Evolutionary conservation across 495 filamentous ascomycete species (phyloP).

Genomic region (Tetracladium marchalianum): DNA sequence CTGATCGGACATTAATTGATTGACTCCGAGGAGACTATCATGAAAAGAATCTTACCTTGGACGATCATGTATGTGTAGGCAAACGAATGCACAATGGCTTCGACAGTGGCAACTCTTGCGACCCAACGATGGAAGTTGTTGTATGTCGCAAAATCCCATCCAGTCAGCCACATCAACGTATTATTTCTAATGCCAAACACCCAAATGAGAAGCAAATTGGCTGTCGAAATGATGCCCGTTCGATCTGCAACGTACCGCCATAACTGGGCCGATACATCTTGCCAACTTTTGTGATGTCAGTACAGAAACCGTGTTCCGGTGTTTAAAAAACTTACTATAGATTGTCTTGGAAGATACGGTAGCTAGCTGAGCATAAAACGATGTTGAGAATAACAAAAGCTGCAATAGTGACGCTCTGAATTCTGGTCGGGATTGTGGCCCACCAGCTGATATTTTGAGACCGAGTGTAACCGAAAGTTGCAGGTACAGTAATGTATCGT

Average conservation of each 20-base stretch:
- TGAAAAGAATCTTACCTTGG: not conserved
- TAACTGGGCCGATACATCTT: not conserved
- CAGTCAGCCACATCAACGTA: conserved; percentile 43
- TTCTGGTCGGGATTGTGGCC: too few relatives aligned
- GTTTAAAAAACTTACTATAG: too few relatives aligned
- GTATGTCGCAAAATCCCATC: conserved; percentile 44
- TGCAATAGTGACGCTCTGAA: too few relatives aligned
- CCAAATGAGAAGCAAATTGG: conserved; percentile 40
- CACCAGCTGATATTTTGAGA: too few relatives aligned
- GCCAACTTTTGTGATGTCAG: too few relatives aligned
- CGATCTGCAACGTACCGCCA: conserved; percentile 36
- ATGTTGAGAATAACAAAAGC: too few relatives aligned
- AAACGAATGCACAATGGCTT: conserved; percentile 38
- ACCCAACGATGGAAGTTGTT: conserved; percentile 48
- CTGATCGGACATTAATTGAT: not conserved
- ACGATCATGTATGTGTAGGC: conserved; percentile 19
- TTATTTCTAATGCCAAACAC: conserved; percentile 47
- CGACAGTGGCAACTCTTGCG: conserved; percentile 40
- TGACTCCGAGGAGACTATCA: too few relatives aligned
- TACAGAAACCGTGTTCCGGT: too few relatives aligned
- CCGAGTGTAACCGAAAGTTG: too few relatives aligned
- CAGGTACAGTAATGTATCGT: too few relatives aligned
- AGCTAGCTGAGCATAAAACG: too few relatives aligned
- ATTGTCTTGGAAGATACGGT: too few relatives aligned
- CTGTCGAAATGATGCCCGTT: conserved; percentile 40